Evolutionary conservation across 805 yeast species (phyloP), one percentile per base, ranked within the genome.

Genomic region (Debaryomyces tyrocola): DNA sequence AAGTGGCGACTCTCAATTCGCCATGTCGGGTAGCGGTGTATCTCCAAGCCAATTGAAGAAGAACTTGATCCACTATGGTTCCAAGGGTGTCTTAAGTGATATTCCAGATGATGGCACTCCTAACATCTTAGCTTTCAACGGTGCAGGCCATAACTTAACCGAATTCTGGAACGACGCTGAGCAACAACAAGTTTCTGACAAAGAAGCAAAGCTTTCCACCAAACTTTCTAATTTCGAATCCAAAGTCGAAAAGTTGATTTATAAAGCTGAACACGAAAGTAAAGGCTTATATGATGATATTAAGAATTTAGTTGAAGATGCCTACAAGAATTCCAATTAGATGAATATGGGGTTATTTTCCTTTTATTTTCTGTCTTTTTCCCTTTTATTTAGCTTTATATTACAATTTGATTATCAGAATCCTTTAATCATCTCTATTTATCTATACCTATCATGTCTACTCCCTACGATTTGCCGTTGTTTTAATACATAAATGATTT

Each of bases 1-100:
- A 55, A 85, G 79, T 38, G 66, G 82, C 11, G 80, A 76, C 41
- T 84, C 90, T 43, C 82, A 80, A 62, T 87, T 78, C 63, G 75
- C 79, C 53, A 67, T 73, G 46, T 75, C 83, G 20, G 78, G 78
- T 40, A 61, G 74, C 34, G 73, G 78, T 37, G 73, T 87, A 42
- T 77, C 91, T 11, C 89, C 96, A 48, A 79, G 76, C 34, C 89
- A 84, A 67, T 73, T 87, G 69, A 87, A 87, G 79, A 82, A 84
- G 74, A 85, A 84, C 62, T 70, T 87, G 62, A 77, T 87, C 60
- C 79, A 80, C 46, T 87, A 73, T 63, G 85, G 86, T 58, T 80
- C 94, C 36, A 75, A 78, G 64, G 73, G 76, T 55, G 70, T 72
- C 34, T 75, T 87, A 56, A 56, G 72, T 40, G 89, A 84, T 54